Percentiles rank a stretch among this genome's conserved stretches.
These are phyloP conservation scores for Coemansia sp. DNA, from an alignment of 192 early-diverging fungal genomes.

Conservation along the genomic window DNA sequence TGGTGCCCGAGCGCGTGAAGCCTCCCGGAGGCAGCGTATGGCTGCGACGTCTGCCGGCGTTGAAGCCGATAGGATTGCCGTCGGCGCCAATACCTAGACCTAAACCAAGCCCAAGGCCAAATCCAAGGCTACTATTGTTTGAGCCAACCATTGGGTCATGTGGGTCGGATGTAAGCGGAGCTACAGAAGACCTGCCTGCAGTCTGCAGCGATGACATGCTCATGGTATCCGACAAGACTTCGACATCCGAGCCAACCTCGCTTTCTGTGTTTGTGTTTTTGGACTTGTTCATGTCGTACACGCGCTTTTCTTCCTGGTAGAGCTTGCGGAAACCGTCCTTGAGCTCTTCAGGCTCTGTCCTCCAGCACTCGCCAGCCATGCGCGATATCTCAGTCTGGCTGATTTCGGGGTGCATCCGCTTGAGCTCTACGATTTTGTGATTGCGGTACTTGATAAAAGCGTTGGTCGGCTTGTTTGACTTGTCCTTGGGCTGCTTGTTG, in stretches of 20 bases:
- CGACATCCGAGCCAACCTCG: conserved; percentile 27
- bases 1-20: conserved; percentile 32
- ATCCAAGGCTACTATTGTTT: neutral
- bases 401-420: conserved; percentile 37
- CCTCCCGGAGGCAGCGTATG: conserved; percentile 42
- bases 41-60: conserved; percentile 43
- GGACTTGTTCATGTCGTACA: conserved; percentile 53
- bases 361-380: conserved; percentile 50
- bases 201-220: conserved; percentile 12
- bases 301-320: conserved; percentile 46
- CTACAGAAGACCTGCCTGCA: conserved; percentile 3
- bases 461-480: conserved; percentile 45
- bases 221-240: conserved; percentile 10
- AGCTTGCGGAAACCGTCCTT: conserved; percentile 30
- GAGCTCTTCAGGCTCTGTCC: conserved; percentile 28
- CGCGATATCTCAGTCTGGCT: conserved; percentile 53
- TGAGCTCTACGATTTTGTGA: conserved; percentile 46
- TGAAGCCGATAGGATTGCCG: conserved; percentile 24
- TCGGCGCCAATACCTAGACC: conserved; percentile 23
- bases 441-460: conserved; percentile 53
- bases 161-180: neutral
- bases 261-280: conserved; percentile 30
- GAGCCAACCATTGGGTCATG: neutral
- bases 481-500: conserved; percentile 23
- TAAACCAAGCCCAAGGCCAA: conserved; percentile 5